Conservation (phyloP, 441 rosid genomes). For the Aquilaria agallochum region DNA sequence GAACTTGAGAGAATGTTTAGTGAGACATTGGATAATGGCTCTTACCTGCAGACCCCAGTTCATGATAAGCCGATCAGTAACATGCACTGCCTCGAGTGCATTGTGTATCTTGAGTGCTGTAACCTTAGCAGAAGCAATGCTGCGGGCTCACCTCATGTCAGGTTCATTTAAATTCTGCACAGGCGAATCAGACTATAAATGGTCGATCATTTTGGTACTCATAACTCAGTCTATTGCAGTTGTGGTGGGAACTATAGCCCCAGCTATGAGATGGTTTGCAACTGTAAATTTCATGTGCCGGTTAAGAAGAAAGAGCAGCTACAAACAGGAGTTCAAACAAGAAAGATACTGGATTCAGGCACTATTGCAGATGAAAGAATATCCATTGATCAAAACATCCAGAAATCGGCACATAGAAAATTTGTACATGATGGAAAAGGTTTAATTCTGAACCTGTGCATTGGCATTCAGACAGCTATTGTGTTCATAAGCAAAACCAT, state of each 20-base stretch:
- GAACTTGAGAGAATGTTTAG: constrained; percentile 48
- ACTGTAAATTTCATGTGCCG: constrained; percentile 66
- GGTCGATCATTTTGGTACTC: constrained; percentile 56
- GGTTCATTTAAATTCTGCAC: constrained; percentile 49
- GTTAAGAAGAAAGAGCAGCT: constrained; percentile 18
- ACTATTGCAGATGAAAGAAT: constrained; percentile 61
- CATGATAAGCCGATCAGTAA: constrained; percentile 70
- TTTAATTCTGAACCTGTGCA: constrained; percentile 39
- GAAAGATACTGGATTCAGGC: constrained; percentile 69
- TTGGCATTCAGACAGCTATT: constrained; percentile 50
- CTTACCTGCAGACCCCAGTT: constrained; percentile 83
- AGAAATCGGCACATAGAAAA: constrained; percentile 44
- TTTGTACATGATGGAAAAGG: constrained; percentile 28
- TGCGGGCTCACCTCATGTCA: constrained; percentile 53
- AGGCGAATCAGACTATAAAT: constrained; percentile 71
- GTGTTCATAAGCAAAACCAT: constrained; percentile 58
- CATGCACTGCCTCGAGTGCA: constrained; percentile 66
- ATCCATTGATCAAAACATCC: constrained; percentile 37
- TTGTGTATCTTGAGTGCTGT: constrained; percentile 38
- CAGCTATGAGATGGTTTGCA: constrained; percentile 63
- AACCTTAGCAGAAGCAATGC: constrained; percentile 42
- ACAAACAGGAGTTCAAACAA: constrained; percentile 32
- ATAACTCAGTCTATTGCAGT: constrained; percentile 50
- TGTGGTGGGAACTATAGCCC: constrained; percentile 57
- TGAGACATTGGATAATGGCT: constrained; percentile 89